Conservation (phyloP, 2,329 filamentous ascomycete genomes). For the Calonectria naviculata region DNA sequence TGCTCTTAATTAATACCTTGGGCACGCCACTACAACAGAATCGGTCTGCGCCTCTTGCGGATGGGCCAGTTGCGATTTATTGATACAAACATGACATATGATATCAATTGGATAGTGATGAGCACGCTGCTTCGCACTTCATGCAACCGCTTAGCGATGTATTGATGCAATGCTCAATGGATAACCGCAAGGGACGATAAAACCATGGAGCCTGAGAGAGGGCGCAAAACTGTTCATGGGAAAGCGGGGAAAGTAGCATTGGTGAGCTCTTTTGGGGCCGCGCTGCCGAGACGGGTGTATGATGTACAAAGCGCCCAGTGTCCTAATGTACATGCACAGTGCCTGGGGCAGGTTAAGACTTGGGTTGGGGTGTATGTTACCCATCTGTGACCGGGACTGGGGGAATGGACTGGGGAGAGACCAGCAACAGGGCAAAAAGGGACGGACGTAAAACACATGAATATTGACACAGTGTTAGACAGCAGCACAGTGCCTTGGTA, state of each 20-base stretch:
- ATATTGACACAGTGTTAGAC: not conserved
- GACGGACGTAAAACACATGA: not conserved
- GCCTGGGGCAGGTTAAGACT: slow-evolving; percentile 2
- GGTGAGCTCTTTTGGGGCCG: slow-evolving; percentile 6
- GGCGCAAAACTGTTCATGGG: slow-evolving; percentile 2
- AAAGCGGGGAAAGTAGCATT: slow-evolving; percentile 40
- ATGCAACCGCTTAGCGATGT: not conserved
- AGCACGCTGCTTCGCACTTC: not conserved
- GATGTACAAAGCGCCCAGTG: not conserved
- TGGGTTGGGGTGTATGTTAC: not conserved
- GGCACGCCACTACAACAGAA: not conserved
- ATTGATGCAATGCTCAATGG: not conserved
- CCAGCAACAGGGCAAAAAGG: not conserved
- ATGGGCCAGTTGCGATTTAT: too few relatives aligned
- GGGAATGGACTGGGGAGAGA: not conserved
- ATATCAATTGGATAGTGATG: too few relatives aligned
- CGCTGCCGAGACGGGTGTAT: slow-evolving; percentile 18
- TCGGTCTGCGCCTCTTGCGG: not conserved
- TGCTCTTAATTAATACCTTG: not conserved
- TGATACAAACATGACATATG: too few relatives aligned
- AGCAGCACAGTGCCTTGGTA: not conserved
- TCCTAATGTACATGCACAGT: too few relatives aligned
- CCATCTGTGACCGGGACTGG: not conserved
- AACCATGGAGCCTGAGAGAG: not conserved
- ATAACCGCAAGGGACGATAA: not conserved